Evolutionary conservation across 106 monocot species (phyloP), one percentile per base, ranked within the genome.

Genomic region (Alisma plantagoaquatica): DNA sequence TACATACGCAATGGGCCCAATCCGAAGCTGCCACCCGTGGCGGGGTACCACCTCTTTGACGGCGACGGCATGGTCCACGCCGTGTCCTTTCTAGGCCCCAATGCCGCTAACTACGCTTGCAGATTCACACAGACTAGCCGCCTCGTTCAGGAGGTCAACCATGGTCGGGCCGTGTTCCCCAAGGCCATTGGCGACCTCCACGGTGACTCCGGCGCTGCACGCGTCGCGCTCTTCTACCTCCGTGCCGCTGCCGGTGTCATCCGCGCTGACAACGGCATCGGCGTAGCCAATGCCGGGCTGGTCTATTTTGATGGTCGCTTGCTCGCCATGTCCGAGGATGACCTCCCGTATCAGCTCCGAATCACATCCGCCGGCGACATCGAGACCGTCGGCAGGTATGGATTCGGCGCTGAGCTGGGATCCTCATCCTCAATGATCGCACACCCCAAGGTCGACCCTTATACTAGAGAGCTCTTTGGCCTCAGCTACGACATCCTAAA

Each of bases 51-150:
- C 48, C 50, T 76, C 0, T 76, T 76, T 30, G 70, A 76, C 31
- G 73, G 73, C n/a, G 78, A 78, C 31, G 78, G 78, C 14, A 78
- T 78, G 78, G 56, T 78, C 21, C 78, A 73, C 59, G 68, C 78
- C 11, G 62, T 78, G 10, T 46, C 63, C 2, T 30, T 78, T 3
- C 38, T 19, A 1, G 53, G 51, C 0, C 43, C 53, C 2, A 38
- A 43, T 9, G 47, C 67, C 21, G 69, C 78, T 2, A 29, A 41
- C n/a, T 73, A 78, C 41, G 10, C 46, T 21, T 73, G 78, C 57
- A 67, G 78, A 54, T 78, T 69, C 62, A 78, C 78, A 0, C 51
- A 64, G 20, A 78, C 78, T 16, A 78, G 49, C 53, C 67, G 78
- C 23, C 53, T 78, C 7, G 18, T 48, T 2, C 73, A 73, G 35